phyloP scores from a whole-genome alignment of 176 grass and related monocot genomes.

The Hsuehochloa calcarea region DNA sequence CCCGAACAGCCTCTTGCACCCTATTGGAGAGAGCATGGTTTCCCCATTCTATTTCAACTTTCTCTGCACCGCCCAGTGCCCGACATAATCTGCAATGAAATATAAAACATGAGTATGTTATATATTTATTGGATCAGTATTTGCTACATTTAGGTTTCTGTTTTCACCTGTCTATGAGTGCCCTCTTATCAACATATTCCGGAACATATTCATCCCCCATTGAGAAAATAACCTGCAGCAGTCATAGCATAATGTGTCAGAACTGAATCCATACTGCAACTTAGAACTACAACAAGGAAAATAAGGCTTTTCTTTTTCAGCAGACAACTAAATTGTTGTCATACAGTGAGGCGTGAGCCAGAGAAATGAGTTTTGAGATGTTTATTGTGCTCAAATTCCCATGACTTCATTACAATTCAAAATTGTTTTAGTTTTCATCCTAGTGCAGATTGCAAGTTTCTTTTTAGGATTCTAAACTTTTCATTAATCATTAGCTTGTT shows the following conservation, averaged over 20 bases:
- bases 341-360: neutral
- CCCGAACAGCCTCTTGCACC: slow-evolving; percentile 82
- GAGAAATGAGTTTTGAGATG: neutral
- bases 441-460: neutral
- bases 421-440: neutral
- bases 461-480: neutral
- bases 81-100: slow-evolving; percentile 59
- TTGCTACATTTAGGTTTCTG: neutral
- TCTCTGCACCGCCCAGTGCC: slow-evolving; percentile 84
- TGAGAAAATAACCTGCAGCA: slow-evolving; percentile 89
- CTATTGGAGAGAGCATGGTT: slow-evolving; percentile 90
- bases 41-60: slow-evolving; percentile 90
- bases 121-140: neutral
- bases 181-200: slow-evolving; percentile 91
- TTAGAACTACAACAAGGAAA: neutral
- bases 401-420: neutral
- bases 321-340: neutral
- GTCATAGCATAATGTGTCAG: neutral
- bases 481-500: neutral
- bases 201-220: slow-evolving; percentile 95
- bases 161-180: slow-evolving; percentile 72
- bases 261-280: neutral
- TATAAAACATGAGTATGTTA: slow-evolving; percentile 28
- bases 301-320: neutral
- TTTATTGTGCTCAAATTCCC: neutral